Evolutionary conservation across 1,284 basidiomycete genomes (phyloP), one percentile per base, ranked within the genome.

Genomic region (Puccinia polysora): DNA sequence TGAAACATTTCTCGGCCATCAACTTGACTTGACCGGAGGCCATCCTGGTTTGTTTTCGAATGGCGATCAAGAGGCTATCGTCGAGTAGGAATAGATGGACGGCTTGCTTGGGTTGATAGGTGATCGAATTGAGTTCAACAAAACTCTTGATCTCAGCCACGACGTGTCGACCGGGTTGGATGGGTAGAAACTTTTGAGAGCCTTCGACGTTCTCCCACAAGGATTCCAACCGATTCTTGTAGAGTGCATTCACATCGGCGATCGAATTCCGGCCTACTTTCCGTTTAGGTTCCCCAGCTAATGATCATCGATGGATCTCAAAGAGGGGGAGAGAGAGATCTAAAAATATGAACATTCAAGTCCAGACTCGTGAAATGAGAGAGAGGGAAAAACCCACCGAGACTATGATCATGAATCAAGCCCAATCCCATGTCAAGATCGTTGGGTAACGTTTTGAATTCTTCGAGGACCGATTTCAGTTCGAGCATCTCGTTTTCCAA

Each of bases 401-500:
- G 63, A 78, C 78, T 58, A 79, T 75, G 76, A 78, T 80, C 55
- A 79, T 53, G 38, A 28, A 52, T 59, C n/a, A 38, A 25, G 45
- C 69, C 60, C n/a, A 72, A 38, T 8, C 69, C 90, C 72, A 95
- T 88, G 75, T 93, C 90, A 49, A 97, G 84, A 14, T 92, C 84
- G n/a, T 90, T 90, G 0, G 93, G 93, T 84, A 96, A 91, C 60
- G 86, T 86, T 80, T 92, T 64, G 89, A 94, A 98, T 78, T 98
- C 96, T 15, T 88, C 88, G 1, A 98, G 83, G 2, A 90, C 85
- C 73, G 95, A 91, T 79, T 97, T 97, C 79, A 98, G 86, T 78
- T 97, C 94, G 43, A 97, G 85, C 89, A 97, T 91, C 79, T 97
- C 94, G 79, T 95, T 97, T 82, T 98, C 95, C 12, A 99, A 84